phyloP scores from a whole-genome alignment of 176 grass and related monocot species.

The Carex pumila region DNA sequence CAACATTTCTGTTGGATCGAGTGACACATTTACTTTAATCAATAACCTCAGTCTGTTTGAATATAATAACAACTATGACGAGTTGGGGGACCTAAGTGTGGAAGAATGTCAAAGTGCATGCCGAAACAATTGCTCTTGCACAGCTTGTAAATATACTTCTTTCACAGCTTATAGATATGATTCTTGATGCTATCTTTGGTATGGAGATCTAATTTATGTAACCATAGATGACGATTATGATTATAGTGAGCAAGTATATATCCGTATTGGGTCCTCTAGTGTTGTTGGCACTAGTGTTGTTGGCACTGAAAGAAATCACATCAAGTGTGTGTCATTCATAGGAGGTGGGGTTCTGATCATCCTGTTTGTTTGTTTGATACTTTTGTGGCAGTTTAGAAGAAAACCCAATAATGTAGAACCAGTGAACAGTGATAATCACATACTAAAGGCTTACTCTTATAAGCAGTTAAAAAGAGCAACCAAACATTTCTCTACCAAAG shows the following conservation, averaged over 20 bases:
- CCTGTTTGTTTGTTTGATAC: neutral
- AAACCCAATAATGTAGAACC: neutral
- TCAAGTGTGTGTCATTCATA: neutral
- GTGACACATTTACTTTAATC: slow-evolving; percentile 11
- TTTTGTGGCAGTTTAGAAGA: slow-evolving; percentile 9
- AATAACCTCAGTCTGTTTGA: neutral
- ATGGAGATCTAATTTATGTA: slow-evolving; percentile 22
- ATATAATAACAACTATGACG: no score
- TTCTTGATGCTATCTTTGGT: slow-evolving; percentile 26
- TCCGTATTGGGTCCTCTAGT: slow-evolving; percentile 17
- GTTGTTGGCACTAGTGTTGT: neutral
- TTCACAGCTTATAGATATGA: slow-evolving; percentile 27
- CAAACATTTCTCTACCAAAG: slow-evolving; percentile 32
- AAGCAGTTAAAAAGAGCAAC: slow-evolving; percentile 27
- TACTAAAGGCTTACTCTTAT: slow-evolving; percentile 21
- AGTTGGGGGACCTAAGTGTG: neutral
- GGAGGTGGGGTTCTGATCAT: neutral
- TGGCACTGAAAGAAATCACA: neutral
- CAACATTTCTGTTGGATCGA: neutral
- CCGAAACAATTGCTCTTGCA: slow-evolving; percentile 38
- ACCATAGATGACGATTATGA: neutral
- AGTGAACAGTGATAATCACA: slow-evolving; percentile 11
- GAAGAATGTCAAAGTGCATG: slow-evolving; percentile 32
- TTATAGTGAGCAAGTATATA: neutral
- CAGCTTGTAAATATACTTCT: slow-evolving; percentile 28